Evolutionary conservation across 2,329 filamentous ascomycete genomes (phyloP), one percentile per base, ranked within the genome.

Genomic region (Plenodomus lindquistii): DNA sequence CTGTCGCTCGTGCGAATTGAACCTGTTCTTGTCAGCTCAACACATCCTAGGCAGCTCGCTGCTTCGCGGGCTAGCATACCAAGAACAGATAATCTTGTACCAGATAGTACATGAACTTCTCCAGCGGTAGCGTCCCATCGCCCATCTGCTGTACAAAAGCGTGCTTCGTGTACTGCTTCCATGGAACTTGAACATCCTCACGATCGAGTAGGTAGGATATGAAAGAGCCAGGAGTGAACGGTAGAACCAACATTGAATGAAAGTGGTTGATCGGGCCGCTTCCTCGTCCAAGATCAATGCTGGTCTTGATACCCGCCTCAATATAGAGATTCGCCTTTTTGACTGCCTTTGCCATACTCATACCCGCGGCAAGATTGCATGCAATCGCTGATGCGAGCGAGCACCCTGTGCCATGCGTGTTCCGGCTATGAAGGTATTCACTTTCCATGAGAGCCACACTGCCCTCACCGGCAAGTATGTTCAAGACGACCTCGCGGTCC

Each of bases 401-500:
- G 67, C 94, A 99, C 3, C 94, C 94, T 0, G 94, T 97, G 1
- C 94, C 94, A 65, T 99, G 94, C 0, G 93, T 97, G 66, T 93
- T 93, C 50, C 79, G 86, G 8, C 87, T 91, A 9, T 79, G 74
- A 54, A 90, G 79, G 66, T 88, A 97, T 4, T 80, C 78, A 34
- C 84, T 88, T 70, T 91, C 81, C 40, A 96, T 81, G 34, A 84
- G 75, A 1, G 84, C 77, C 0, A 81, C 70, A n/a, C 81, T 71
- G 0, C 75, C 77, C 0, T 79, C 79, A 6, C 89, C 88, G 37
- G 84, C 84, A 4, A 96, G 79, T 3, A 97, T 80, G 66, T 97
- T 90, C 21, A 95, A 80, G 1, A 97, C 85, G 2, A 88, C 62
- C 20, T 84, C 75, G 41, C 77, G 82, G 42, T 92, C 85, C 7